Evolutionary conservation across 805 yeast species (phyloP), one percentile per base, ranked within the genome.

Genomic region (Candida nitratophila): DNA sequence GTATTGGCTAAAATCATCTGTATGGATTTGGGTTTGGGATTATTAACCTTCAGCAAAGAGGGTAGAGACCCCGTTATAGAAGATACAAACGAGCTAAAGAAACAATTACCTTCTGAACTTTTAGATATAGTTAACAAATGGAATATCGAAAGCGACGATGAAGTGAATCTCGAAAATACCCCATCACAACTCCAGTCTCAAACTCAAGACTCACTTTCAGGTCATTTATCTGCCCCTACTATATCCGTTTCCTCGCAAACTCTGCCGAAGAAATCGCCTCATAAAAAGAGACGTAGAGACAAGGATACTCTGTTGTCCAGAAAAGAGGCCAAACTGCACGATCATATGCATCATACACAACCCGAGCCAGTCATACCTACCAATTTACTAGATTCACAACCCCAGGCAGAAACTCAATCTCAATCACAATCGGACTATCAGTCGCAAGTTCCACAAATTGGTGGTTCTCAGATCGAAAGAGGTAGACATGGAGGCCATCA

Each of bases 121-220:
- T 36, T 45, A 11, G 42, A 47, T 3, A 14, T 56, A 24, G 36
- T 54, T 7, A 50, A 50, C 19, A 44, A 44, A 7, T 56, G 58
- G 55, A 44, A 50, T 37, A 22, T 24, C 11, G 31, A 14, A 20
- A 33, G 17, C 22, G 33, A 27, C 7, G 32, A 37, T 4, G 39
- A n/a, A 22, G n/a, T n/a, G n/a, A n/a, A n/a, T n/a, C n/a, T n/a
- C n/a, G n/a, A 24, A 24, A 10, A 24, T 24, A 24, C 15, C 6
- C 6, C 6, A 30, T 30, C 16, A 30, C 33, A n/a, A 30, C 7
- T 7, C 7, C 33, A 14, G 27, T 24, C 27, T 24, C 27, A 36
- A 11, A 22, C 20, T n/a, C 29, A 19, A 19, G 20, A 21, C 10
- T 17, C n/a, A 19, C 26, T 6, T 4, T 21, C 37, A 10, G 10